Conservation (phyloP, 768 basidiomycete genomes). For the Amanita phalloides region DNA sequence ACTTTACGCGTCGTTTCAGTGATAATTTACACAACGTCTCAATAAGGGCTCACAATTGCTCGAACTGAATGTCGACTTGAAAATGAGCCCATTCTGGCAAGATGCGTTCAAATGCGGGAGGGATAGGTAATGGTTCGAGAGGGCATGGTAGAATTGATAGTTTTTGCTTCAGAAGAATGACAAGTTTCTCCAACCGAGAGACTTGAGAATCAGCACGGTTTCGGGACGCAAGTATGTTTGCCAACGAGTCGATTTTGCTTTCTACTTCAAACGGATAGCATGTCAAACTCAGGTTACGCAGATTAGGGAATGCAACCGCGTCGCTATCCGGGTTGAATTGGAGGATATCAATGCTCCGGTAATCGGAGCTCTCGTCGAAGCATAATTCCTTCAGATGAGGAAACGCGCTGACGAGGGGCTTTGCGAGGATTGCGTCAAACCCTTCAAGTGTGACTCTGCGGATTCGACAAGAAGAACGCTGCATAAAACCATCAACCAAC, state of each 20-base stretch:
- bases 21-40: too few relatives aligned
- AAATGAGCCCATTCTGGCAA: not conserved
- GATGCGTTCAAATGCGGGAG: not conserved
- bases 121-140: not conserved
- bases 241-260: not conserved
- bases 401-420: not conserved
- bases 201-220: not conserved
- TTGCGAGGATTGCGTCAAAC: not conserved
- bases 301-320: not conserved
- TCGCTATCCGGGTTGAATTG: not conserved
- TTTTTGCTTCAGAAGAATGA: not conserved
- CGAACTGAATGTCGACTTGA: not conserved
- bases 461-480: not conserved
- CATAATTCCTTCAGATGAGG: not conserved
- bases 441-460: not conserved
- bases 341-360: not conserved
- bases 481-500: not conserved
- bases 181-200: not conserved
- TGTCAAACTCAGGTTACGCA: not conserved
- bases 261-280: not conserved
- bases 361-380: not conserved
- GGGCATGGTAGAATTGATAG: not conserved
- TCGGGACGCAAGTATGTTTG: not conserved
- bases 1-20: too few relatives aligned
- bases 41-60: not conserved